Conservation (phyloP, 1,284 basidiomycete genomes). For the Leccinum pseudoinsigne region DNA sequence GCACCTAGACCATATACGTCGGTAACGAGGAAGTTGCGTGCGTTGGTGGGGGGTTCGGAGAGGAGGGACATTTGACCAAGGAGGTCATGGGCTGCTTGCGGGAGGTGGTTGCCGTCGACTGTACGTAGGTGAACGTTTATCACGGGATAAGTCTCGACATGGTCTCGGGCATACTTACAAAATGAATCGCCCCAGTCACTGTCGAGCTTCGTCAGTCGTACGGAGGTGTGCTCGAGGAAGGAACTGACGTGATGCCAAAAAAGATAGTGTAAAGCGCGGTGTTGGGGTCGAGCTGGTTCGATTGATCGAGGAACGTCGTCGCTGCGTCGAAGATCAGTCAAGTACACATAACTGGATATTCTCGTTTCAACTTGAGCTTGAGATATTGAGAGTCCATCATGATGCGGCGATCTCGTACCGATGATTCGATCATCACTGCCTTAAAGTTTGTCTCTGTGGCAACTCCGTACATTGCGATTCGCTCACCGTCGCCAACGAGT, state of each 20-base stretch:
- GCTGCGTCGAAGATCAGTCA: conserved; percentile 14
- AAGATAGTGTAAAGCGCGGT: conserved; percentile 37
- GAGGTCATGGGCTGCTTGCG: conserved; percentile 36
- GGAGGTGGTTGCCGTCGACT: conserved; percentile 35
- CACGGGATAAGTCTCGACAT: not conserved
- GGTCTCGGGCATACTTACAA: conserved; percentile 13
- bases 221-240: not conserved
- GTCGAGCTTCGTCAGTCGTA: conserved; percentile 14
- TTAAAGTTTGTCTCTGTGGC: not conserved
- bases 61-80: conserved; percentile 40
- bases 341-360: not conserved
- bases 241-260: conserved; percentile 39
- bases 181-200: conserved; percentile 34
- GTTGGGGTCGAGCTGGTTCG: conserved; percentile 27
- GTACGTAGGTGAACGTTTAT: not conserved
- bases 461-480: conserved; percentile 1
- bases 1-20: conserved; percentile 49
- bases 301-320: conserved; percentile 27
- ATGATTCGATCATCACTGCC: not conserved
- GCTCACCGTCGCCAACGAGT: conserved; percentile 7
- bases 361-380: not conserved
- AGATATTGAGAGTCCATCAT: not conserved
- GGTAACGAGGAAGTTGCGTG: conserved; percentile 45
- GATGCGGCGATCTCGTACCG: not conserved
- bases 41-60: conserved; percentile 42